Evolutionary conservation across 2,329 filamentous ascomycete species (phyloP), one percentile per base, ranked within the genome.

Genomic region (Aspergillus pseudoterreus): DNA sequence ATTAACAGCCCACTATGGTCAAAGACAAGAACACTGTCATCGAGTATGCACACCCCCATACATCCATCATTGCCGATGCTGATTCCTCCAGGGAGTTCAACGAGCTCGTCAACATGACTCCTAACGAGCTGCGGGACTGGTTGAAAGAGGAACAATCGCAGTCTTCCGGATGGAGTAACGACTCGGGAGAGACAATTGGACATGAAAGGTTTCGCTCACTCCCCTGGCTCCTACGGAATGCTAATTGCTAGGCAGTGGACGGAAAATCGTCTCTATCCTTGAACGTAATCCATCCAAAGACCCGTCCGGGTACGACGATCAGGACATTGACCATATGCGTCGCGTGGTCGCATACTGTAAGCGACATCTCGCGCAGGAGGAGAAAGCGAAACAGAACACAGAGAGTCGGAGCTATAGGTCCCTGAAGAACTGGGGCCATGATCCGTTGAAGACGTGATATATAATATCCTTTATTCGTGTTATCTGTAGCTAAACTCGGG

Each of bases 291-390:
- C 82, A 0, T 69, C 78, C 8, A 85, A 82, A 57, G 73, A 82
- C 6, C 72, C 77, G 0, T 74, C 75, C 6, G 75, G 78, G 51
- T 87, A 87, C 63, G 77, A 78, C 0, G 75, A 84, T 3, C 72
- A 77, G 1, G 78, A 82, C 49, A 68, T 86, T 17, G 68, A 76
- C 44, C 84, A 85, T 56, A 85, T 85, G 82, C 74, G 82, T 45
- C 79, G 77, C 57, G 84, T 86, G 0, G 83, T 85, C 0, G 75
- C 82, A 0, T 86, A 86, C 56, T 84, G 81, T 64, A 87, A 87
- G 64, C 75, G 83, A 4, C 84, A 87, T 69, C 70, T 88, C 0
- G 84, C 83, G 0, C 83, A 86, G 59, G 84, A 87, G 65, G 75
- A 78, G 50, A 78, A 76, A 55, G 75, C 74, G 32, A 84, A 85